Percentiles rank a stretch among this genome's conserved stretches.
Evolutionary conservation across 768 basidiomycete genomes (phyloP).

Genomic region (Chiua virens): DNA sequence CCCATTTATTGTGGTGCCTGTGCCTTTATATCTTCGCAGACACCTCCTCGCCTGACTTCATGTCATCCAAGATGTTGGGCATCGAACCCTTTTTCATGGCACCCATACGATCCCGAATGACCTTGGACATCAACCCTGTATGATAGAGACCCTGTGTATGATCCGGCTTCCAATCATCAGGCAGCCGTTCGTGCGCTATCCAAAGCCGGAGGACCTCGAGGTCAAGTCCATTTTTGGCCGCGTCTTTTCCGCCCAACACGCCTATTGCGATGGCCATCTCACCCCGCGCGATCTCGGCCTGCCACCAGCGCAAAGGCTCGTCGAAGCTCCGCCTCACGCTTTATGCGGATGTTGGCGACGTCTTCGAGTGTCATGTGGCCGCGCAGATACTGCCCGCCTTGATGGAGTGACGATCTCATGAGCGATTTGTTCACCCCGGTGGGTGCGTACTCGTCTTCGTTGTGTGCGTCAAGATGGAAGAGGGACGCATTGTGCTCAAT

Average conservation of each 20-base stretch:
- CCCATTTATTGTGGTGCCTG: not conserved
- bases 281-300: conserved; percentile 62
- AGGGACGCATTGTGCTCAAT: conserved; percentile 64
- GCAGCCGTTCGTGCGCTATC: conserved; percentile 55
- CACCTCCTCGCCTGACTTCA: not conserved
- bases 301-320: conserved; percentile 39
- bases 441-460: conserved; percentile 48
- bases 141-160: conserved; percentile 31
- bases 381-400: conserved; percentile 32
- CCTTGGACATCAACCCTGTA: conserved; percentile 25
- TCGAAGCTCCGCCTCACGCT: conserved; percentile 46
- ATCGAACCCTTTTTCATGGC: conserved; percentile 18
- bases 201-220: conserved; percentile 49
- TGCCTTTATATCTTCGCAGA: not conserved
- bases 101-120: conserved; percentile 29
- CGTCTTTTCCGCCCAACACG: conserved; percentile 38
- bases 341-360: conserved; percentile 50
- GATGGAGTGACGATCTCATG: conserved; percentile 40
- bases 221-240: conserved; percentile 42
- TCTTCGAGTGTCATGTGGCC: conserved; percentile 29
- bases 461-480: conserved; percentile 48
- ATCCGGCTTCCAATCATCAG: conserved; percentile 37
- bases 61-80: conserved; percentile 19
- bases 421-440: conserved; percentile 39
- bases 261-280: conserved; percentile 67